Base-by-base conservation (phyloP, 192 early-diverging fungal genomes). In the Funneliformis geosporum region DNA sequence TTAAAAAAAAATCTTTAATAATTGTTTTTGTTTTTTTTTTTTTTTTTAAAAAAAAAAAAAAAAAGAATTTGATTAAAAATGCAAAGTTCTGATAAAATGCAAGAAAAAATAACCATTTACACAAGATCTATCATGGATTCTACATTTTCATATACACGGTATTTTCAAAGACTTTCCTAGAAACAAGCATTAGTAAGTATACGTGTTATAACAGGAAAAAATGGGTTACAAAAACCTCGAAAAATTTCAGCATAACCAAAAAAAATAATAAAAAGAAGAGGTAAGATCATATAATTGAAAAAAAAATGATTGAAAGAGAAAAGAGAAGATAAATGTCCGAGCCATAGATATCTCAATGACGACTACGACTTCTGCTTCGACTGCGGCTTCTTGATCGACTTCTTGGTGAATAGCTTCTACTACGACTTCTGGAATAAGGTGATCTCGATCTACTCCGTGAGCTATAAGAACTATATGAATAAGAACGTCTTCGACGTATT, bases 381-480 rank as follows among this genome's bases (percentile, higher is more conserved):
- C 82, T 85, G 40, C 82, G 80, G 62, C 74, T 80, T 44, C 62
- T 82, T 67, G 78, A 80, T 65, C 80, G 80, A 28, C 82, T 83
- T 42, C 81, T 79, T 39, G 82, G 44, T 23, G 77, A 69, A 42
- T 79, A 79, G 60, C 77, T 79, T 70, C 77, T 67, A 59, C 77
- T 79, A 23, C 66, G 64, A 79, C 77, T 79, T 69, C 77, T 79
- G 16, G 77, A 79, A 59, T 79, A 68, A 10, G 77, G 66, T 55
- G 65, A 42, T 69, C 77, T 79, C 21, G 77, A 79, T 69, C 76
- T 78, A 68, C 76, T 78, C 38, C 66, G 64, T 9, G 77, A 79
- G 39, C 77, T 79, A 60, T 69, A 79, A 0, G 66, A 79, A 69
- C 77, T 79, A 42, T 82, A 85, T n/a, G 80, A 83, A 82, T 64